Percentiles rank a stretch among this genome's conserved stretches.
Evolutionary conservation across 2,329 filamentous ascomycete species (phyloP).

Genomic region (Venturia nashicola): DNA sequence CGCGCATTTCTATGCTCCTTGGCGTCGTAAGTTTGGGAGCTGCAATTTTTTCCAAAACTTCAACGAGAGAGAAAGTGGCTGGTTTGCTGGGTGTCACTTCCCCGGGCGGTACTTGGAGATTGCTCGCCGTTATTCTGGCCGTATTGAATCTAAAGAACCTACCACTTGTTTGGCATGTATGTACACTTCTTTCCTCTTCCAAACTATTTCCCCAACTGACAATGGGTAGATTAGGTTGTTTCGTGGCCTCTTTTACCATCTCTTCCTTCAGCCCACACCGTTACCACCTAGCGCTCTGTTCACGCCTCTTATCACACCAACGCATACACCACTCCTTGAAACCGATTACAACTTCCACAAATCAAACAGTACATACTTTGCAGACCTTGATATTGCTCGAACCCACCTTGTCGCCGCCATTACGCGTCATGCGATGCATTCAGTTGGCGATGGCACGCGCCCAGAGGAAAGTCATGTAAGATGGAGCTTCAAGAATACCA

Average conservation of each 20-base stretch:
- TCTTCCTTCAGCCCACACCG: constrained; percentile 30
- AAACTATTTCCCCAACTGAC: background rate
- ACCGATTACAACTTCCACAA: constrained; percentile 83
- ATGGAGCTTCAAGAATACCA: constrained; percentile 16
- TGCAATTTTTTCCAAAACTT: background rate
- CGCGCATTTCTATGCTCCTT: constrained; percentile 4
- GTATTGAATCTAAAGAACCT: constrained; percentile 61
- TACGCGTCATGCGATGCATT: constrained; percentile 31
- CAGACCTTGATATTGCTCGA: constrained; percentile 72
- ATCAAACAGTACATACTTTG: constrained; percentile 75
- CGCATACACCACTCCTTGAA: constrained; percentile 59
- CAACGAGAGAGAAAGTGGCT: background rate
- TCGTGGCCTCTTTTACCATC: constrained; percentile 32
- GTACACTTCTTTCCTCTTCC: constrained; percentile 17
- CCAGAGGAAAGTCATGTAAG: constrained; percentile 11
- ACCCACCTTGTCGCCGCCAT: constrained; percentile 60
- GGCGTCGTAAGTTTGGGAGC: background rate
- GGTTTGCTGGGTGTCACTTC: background rate
- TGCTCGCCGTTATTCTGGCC: constrained; percentile 31
- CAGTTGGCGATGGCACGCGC: constrained; percentile 14
- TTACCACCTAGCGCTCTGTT: constrained; percentile 54
- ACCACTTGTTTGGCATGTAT: constrained; percentile 64
- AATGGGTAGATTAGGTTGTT: constrained; percentile 31
- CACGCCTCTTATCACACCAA: constrained; percentile 53
- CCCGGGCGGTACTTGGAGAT: constrained; percentile 20